Conservation (phyloP, 805 yeast genomes). For the Yamadazyma nakazawae region DNA sequence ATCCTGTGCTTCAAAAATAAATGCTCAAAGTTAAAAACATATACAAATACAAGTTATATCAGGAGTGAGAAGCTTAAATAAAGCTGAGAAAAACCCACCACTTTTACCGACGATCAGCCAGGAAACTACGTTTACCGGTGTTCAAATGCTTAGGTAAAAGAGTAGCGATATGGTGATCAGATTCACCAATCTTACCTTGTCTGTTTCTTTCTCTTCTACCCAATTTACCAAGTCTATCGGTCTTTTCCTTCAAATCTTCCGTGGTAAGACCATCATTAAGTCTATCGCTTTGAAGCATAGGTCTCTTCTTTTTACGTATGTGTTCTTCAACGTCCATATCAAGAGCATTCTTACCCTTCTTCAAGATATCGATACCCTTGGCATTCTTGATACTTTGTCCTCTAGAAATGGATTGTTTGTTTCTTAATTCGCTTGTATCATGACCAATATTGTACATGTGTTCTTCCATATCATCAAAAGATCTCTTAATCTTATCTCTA, state of each 20-base stretch:
- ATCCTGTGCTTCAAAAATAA: too few relatives aligned
- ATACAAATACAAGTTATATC: not conserved
- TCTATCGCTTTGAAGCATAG: slow-evolving; percentile 67
- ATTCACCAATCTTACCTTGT: slow-evolving; percentile 90
- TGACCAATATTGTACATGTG: slow-evolving; percentile 90
- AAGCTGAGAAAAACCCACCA: not conserved
- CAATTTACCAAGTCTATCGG: slow-evolving; percentile 81
- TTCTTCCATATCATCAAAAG: slow-evolving; percentile 75
- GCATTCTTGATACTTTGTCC: slow-evolving; percentile 15
- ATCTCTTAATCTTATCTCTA: slow-evolving; percentile 77
- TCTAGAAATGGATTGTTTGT: slow-evolving; percentile 24
- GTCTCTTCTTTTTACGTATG: slow-evolving; percentile 46
- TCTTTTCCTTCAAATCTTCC: slow-evolving; percentile 75
- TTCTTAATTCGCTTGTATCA: slow-evolving; percentile 62
- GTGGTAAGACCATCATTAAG: slow-evolving; percentile 83
- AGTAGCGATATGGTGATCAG: slow-evolving; percentile 86
- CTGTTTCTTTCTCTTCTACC: slow-evolving; percentile 94
- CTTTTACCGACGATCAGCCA: slow-evolving; percentile 16
- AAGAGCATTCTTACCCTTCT: slow-evolving; percentile 40
- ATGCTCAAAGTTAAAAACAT: not conserved
- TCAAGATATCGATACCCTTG: slow-evolving; percentile 78
- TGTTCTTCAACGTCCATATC: slow-evolving; percentile 36
- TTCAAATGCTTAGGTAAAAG: slow-evolving; percentile 90
- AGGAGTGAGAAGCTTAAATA: not conserved
- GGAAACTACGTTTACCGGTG: slow-evolving; percentile 91